Evolutionary conservation across 1,284 basidiomycete genomes (phyloP).

Genomic region (Amylostereum areolatum): DNA sequence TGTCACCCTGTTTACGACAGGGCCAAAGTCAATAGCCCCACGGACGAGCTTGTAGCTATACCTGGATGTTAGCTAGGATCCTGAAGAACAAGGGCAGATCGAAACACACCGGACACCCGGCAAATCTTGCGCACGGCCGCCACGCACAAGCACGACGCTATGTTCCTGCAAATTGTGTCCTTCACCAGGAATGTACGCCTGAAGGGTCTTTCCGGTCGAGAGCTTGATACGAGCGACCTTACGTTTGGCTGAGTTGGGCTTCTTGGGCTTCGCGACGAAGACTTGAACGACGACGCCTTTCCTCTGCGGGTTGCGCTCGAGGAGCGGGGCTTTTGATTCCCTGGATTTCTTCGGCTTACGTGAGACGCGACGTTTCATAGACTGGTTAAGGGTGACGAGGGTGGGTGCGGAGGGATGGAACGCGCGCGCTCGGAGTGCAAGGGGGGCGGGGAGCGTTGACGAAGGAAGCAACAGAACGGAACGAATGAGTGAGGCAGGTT

Average conservation of each 20-base stretch:
- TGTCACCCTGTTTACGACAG: conserved; percentile 80
- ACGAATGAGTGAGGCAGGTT: conserved; percentile 16
- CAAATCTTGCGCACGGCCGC: conserved; percentile 95
- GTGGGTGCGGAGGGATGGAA: conserved; percentile 63
- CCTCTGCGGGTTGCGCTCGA: conserved; percentile 75
- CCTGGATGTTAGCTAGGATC: background rate
- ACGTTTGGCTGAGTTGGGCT: conserved; percentile 97
- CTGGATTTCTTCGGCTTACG: conserved; percentile 46
- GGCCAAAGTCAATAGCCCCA: conserved; percentile 88
- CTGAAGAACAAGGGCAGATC: background rate
- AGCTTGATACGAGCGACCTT: conserved; percentile 96
- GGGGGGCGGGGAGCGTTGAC: conserved; percentile 7
- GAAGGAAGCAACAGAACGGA: conserved; percentile 3
- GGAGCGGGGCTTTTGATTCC: conserved; percentile 67
- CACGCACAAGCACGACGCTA: conserved; percentile 89
- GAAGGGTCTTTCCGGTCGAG: conserved; percentile 82
- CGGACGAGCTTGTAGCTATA: conserved; percentile 93
- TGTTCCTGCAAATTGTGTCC: conserved; percentile 99
- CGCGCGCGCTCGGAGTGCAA: conserved; percentile 26
- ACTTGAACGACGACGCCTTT: conserved; percentile 88
- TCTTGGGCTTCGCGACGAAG: conserved; percentile 88
- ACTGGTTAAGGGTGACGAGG: conserved; percentile 76
- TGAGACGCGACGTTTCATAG: conserved; percentile 47
- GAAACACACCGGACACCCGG: conserved; percentile 85
- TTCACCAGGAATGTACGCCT: conserved; percentile 96